phyloP scores from a whole-genome alignment of 1,284 basidiomycete species.

The Marasmius fiardii region DNA sequence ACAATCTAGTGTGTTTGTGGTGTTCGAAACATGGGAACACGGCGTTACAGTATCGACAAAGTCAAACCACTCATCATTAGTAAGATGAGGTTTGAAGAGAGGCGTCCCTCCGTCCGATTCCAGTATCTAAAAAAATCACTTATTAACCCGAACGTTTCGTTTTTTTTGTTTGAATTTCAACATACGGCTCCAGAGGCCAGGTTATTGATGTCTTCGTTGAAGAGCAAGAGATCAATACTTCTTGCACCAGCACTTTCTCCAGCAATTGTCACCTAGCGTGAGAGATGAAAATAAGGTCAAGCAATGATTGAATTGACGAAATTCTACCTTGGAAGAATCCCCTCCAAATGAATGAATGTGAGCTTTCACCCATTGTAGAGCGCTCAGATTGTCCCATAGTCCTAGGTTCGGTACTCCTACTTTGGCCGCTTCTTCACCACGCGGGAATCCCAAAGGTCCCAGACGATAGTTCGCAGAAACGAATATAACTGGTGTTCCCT shows the following conservation, averaged over 20 bases:
- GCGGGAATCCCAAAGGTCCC: conserved; percentile 21
- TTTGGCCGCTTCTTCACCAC: conserved; percentile 26
- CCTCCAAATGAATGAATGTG: conserved; percentile 9
- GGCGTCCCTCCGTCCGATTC: neutral
- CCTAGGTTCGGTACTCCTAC: neutral
- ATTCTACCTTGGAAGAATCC: conserved; percentile 3
- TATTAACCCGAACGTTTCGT: neutral
- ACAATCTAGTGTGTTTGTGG: neutral
- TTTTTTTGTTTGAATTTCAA: neutral
- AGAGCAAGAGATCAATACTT: neutral
- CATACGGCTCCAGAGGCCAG: neutral
- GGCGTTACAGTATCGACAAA: neutral
- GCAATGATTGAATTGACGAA: neutral
- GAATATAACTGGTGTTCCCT: conserved; percentile 53
- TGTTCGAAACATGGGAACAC: neutral
- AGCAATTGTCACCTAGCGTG: neutral
- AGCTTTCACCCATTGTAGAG: conserved; percentile 4
- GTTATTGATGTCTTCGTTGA: neutral
- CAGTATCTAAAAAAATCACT: neutral
- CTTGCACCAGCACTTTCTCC: neutral
- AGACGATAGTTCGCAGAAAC: conserved; percentile 29
- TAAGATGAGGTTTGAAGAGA: neutral
- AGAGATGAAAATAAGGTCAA: neutral
- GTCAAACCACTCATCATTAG: neutral
- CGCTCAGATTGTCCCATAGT: neutral